Conservation (phyloP, 768 basidiomycete genomes). For the Lactarius sanguifluus region DNA sequence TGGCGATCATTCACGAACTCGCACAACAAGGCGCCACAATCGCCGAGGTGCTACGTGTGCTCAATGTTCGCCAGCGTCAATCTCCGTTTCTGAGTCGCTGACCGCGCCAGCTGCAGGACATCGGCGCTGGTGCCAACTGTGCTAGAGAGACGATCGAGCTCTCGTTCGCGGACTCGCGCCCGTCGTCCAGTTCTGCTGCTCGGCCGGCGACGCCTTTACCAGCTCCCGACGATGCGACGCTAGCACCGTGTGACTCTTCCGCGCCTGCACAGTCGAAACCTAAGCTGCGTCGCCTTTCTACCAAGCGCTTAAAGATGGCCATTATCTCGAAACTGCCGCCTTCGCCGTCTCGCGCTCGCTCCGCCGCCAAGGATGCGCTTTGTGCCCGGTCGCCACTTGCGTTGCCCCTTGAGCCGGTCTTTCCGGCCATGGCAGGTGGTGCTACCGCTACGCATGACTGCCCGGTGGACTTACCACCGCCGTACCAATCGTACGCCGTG, state of each 20-base stretch:
- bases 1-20: conserved; percentile 24
- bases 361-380: background rate
- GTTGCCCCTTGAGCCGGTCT: background rate
- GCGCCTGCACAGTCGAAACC: conserved; percentile 1
- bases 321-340: conserved; percentile 15
- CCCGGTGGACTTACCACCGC: conserved; percentile 20
- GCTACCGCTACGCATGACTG: background rate
- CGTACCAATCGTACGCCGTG: conserved; percentile 17
- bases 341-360: background rate
- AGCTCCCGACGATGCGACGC: background rate
- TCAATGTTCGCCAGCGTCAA: conserved; percentile 22
- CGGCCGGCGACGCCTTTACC: background rate
- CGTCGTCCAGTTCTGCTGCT: background rate
- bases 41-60: conserved; percentile 18
- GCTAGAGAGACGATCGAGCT: background rate
- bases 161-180: background rate
- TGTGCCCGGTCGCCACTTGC: background rate
- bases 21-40: conserved; percentile 28
- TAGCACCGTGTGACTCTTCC: background rate
- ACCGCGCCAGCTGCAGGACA: background rate
- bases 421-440: background rate
- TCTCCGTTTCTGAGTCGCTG: background rate
- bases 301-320: conserved; percentile 12
- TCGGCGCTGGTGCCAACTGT: background rate
- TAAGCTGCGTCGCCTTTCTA: conserved; percentile 14